Percentiles rank a stretch among this genome's conserved stretches.
Conservation (phyloP, 108 stramenopile species). For the Skeletonema potamos region DNA sequence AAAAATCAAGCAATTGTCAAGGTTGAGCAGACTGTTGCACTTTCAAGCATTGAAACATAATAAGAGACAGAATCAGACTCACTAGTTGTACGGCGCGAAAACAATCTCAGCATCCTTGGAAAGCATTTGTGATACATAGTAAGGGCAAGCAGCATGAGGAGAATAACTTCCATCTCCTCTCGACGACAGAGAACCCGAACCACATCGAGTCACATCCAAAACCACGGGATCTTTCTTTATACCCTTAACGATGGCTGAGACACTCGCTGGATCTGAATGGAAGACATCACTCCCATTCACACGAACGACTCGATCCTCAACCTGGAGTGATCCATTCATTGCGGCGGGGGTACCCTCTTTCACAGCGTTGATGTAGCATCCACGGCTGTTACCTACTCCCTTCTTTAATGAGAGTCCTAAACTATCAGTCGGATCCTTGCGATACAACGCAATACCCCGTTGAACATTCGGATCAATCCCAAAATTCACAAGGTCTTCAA, state of each 20-base stretch:
- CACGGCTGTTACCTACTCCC: slow-evolving; percentile 12
- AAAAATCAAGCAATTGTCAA: background rate
- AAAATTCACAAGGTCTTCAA: slow-evolving; percentile 78
- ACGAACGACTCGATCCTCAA: slow-evolving; percentile 52
- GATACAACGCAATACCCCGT: slow-evolving; percentile 63
- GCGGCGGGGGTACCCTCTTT: slow-evolving; percentile 34
- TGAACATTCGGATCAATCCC: slow-evolving; percentile 57
- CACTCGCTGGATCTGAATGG: slow-evolving; percentile 8
- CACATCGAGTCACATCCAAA: slow-evolving; percentile 48
- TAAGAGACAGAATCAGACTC: slow-evolving; percentile 21
- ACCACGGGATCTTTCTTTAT: slow-evolving; percentile 47
- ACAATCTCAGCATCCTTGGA: slow-evolving; percentile 80
- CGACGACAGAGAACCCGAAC: slow-evolving; percentile 8
- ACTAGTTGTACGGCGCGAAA: slow-evolving; percentile 97
- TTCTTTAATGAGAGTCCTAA: slow-evolving; percentile 50
- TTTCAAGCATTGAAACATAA: background rate
- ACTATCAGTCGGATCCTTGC: slow-evolving; percentile 31
- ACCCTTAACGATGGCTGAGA: slow-evolving; percentile 26
- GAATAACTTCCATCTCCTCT: slow-evolving; percentile 45
- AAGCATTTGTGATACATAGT: slow-evolving; percentile 73
- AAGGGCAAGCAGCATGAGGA: slow-evolving; percentile 79
- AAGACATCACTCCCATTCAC: slow-evolving; percentile 56
- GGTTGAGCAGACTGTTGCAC: background rate
- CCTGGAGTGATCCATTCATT: slow-evolving; percentile 35
- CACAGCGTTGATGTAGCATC: slow-evolving; percentile 23